These are phyloP conservation scores for Sanghuangporus weigelae DNA, from an alignment of 1,284 basidiomycete species.

Conservation along the genomic window DNA sequence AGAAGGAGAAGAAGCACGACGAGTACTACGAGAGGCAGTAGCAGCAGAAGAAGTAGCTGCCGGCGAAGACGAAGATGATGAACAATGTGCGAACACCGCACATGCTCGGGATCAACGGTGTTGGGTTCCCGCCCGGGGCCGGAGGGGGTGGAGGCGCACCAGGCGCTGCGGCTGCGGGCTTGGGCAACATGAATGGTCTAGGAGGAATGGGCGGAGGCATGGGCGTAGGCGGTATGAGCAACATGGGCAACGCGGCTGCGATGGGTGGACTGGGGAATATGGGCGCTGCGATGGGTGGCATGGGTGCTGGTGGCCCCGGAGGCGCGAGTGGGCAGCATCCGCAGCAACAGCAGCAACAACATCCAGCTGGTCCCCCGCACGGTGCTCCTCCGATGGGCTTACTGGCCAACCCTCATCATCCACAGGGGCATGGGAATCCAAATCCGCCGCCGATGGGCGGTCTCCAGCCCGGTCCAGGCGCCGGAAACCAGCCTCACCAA, in stretches of 20 bases:
- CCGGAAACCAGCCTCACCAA: background rate
- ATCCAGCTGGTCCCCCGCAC: constrained; percentile 30
- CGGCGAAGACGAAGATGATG: background rate
- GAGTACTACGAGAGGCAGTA: background rate
- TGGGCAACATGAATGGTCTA: constrained; percentile 2
- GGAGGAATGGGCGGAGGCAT: constrained; percentile 6
- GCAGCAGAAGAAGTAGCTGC: too few species aligned
- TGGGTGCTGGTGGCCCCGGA: background rate
- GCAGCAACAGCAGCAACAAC: constrained; percentile 21
- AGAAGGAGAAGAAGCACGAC: background rate
- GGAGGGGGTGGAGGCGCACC: background rate
- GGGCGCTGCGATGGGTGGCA: background rate
- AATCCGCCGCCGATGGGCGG: constrained; percentile 27
- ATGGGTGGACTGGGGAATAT: constrained; percentile 9
- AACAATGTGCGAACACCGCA: constrained; percentile 6
- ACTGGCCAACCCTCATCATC: constrained; percentile 30
- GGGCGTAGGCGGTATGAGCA: constrained; percentile 6
- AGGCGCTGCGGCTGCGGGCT: background rate
- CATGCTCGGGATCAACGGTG: constrained; percentile 5
- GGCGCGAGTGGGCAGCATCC: background rate
- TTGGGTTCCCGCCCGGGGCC: constrained; percentile 7
- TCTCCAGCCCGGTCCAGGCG: constrained; percentile 18
- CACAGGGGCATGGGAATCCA: constrained; percentile 25
- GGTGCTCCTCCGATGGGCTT: constrained; percentile 31
- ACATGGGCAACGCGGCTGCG: constrained; percentile 4